phyloP scores from a whole-genome alignment of 78 protist genomes.

The Creolimax fragrantissima region DNA sequence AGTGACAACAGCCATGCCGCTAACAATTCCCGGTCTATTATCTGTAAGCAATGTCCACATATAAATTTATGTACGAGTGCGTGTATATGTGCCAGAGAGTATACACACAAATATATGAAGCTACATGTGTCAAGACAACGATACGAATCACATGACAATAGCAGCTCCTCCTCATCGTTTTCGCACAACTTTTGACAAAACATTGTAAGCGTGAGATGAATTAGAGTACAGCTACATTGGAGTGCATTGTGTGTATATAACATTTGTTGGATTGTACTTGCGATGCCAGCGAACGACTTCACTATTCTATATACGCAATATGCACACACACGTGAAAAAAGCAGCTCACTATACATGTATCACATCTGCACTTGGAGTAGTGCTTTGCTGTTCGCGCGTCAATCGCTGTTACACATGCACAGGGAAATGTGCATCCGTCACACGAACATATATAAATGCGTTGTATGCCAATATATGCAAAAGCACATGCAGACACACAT shows the following conservation, averaged over 20 bases:
- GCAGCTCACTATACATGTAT: no score
- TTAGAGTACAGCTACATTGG: no score
- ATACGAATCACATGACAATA: slow-evolving; percentile 2
- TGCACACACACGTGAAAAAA: no score
- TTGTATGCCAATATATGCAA: not conserved
- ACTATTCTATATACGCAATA: no score
- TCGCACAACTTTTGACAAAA: no score
- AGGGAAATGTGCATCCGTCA: not conserved
- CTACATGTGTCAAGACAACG: not conserved
- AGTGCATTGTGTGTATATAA: no score
- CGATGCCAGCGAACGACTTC: no score
- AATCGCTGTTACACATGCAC: not conserved
- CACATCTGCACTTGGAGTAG: no score
- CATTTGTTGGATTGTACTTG: no score
- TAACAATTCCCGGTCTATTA: slow-evolving; percentile 1
- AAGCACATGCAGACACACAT: not conserved
- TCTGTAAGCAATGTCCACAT: not conserved
- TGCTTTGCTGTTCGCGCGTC: no score
- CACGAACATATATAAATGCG: not conserved
- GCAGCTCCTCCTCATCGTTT: not conserved
- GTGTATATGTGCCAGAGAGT: not conserved
- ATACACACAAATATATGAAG: not conserved
- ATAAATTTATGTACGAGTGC: no score
- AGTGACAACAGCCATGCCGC: not conserved
- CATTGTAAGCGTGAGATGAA: not conserved